Conservation (phyloP, 495 filamentous ascomycete genomes). For the Penicillium atrosanguineum region DNA sequence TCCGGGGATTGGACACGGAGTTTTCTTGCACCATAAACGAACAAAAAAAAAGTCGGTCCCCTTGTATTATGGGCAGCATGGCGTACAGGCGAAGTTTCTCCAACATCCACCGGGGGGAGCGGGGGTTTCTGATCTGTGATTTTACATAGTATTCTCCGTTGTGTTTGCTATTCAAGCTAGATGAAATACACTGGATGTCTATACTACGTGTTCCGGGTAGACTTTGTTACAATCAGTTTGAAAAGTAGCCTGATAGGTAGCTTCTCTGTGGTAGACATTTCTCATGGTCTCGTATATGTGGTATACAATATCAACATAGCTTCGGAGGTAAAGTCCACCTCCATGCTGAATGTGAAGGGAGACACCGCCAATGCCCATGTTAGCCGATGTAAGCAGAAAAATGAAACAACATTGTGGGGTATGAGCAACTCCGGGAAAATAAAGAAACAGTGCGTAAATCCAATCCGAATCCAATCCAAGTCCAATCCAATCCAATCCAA, state of each 20-base stretch:
- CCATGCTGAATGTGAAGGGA: neutral
- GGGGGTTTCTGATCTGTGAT: conserved; percentile 25
- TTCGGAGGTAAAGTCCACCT: neutral
- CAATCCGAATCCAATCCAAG: neutral
- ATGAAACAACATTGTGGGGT: conserved; percentile 8
- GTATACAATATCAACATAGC: neutral
- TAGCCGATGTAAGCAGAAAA: conserved; percentile 9
- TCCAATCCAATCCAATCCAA: no score
- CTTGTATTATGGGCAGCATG: conserved; percentile 47
- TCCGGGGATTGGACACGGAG: conserved; percentile 19
- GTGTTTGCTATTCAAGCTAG: conserved; percentile 19
- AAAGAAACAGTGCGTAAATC: no score
- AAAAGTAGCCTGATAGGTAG: neutral
- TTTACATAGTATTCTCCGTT: conserved; percentile 26
- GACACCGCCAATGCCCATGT: conserved; percentile 18
- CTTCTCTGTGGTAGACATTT: neutral
- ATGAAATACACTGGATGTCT: conserved; percentile 23
- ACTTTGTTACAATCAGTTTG: neutral
- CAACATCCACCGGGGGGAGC: conserved; percentile 26
- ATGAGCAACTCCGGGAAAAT: neutral
- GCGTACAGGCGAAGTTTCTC: conserved; percentile 43
- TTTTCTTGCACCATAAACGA: conserved; percentile 22
- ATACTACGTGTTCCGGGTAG: conserved; percentile 1
- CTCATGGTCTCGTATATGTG: neutral
- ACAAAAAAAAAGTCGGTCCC: conserved; percentile 29